phyloP scores from a whole-genome alignment of 371 early-diverging fungal genomes.

The Mortierella polycephala region DNA sequence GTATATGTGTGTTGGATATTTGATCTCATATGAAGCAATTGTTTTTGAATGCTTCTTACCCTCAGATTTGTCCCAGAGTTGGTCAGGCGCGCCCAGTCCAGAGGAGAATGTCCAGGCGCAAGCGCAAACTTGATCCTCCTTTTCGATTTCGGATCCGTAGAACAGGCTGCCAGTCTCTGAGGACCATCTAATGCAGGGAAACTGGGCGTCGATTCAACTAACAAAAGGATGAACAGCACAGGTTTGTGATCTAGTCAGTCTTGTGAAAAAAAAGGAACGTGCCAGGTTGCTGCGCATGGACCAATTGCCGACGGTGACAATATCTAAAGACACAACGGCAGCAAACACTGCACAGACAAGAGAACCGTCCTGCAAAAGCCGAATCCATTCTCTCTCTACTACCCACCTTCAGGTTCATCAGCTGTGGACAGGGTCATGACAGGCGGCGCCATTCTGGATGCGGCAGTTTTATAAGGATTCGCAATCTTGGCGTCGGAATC shows the following conservation, averaged over 20 bases:
- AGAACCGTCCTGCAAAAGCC: neutral
- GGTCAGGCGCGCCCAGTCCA: conserved; percentile 93
- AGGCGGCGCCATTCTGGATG: conserved; percentile 14
- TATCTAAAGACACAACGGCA: neutral
- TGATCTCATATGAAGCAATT: too few relatives aligned
- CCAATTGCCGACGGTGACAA: neutral
- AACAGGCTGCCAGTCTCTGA: conserved; percentile 53
- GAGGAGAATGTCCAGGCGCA: conserved; percentile 89
- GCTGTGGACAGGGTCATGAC: conserved; percentile 43
- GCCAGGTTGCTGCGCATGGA: conserved; percentile 19
- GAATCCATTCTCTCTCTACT: neutral
- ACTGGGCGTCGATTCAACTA: conserved; percentile 25
- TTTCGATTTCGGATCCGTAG: conserved; percentile 56
- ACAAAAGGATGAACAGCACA: neutral
- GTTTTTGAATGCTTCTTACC: conserved; percentile 51
- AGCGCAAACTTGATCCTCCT: conserved; percentile 82
- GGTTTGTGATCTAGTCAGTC: conserved; percentile 1
- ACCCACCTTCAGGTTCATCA: conserved; percentile 40
- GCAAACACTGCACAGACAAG: neutral
- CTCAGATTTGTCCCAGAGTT: conserved; percentile 81
- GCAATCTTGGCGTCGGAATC: conserved; percentile 23
- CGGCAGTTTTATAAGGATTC: conserved; percentile 3
- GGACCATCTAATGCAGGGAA: conserved; percentile 56
- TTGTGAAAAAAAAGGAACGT: neutral
- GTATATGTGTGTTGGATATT: neutral